phyloP scores from a whole-genome alignment of 257 asterid genomes.

The Leonotis leonurus region DNA sequence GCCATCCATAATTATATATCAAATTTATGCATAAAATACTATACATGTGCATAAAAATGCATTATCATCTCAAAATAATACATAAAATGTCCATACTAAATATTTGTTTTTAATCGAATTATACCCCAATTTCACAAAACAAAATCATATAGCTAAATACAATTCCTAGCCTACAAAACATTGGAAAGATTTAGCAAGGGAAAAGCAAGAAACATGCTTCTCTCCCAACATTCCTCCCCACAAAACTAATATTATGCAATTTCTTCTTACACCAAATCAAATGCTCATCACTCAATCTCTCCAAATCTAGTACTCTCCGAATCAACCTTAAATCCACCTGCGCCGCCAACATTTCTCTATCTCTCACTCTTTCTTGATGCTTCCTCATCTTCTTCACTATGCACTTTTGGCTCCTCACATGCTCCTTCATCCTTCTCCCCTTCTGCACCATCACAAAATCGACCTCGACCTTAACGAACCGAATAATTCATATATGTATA shows the following conservation, averaged over 20 bases:
- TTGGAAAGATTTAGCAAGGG: constrained; percentile 41
- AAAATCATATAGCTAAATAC: no score
- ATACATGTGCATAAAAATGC: no score
- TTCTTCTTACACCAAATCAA: constrained; percentile 68
- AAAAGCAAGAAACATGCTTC: constrained; percentile 70
- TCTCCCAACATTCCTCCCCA: constrained; percentile 38
- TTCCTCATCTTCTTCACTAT: constrained; percentile 13
- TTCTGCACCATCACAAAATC: constrained; percentile 58
- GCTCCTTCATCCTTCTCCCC: constrained; percentile 52
- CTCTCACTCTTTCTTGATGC: no score
- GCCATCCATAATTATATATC: no score
- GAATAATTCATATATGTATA: not conserved
- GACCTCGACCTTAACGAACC: not conserved
- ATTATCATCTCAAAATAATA: no score
- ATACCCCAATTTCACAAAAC: no score
- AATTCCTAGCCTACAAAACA: no score
- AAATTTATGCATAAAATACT: no score
- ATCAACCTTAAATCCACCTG: constrained; percentile 65
- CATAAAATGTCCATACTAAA: no score
- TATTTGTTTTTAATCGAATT: no score
- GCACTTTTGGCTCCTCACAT: constrained; percentile 45
- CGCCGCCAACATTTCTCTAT: constrained; percentile 24
- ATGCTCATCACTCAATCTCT: constrained; percentile 50
- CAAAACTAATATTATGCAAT: constrained; percentile 47
- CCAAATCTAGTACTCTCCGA: constrained; percentile 45